Conservation (phyloP, 805 yeast species). For the Yamadazyma laniorum region DNA sequence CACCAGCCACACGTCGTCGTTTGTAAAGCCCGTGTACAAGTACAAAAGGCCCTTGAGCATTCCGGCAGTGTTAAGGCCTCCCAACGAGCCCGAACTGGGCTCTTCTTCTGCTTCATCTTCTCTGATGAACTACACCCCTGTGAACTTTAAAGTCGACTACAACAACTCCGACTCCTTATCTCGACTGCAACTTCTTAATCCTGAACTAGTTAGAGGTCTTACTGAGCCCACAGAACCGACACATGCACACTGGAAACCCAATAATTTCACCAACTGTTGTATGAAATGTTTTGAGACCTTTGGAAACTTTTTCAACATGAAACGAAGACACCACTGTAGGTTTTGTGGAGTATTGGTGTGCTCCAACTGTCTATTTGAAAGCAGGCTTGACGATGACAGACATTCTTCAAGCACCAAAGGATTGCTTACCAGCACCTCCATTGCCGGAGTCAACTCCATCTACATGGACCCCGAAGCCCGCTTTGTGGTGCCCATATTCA, state of each 20-base stretch:
- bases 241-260: slow-evolving; percentile 53
- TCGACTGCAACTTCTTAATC: neutral
- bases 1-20: neutral
- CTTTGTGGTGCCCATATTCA: slow-evolving; percentile 35
- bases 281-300: slow-evolving; percentile 39
- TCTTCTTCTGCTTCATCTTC: slow-evolving; percentile 1
- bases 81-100: slow-evolving; percentile 1
- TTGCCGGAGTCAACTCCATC: slow-evolving; percentile 5
- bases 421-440: neutral
- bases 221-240: slow-evolving; percentile 40
- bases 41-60: slow-evolving; percentile 46
- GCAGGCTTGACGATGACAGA: slow-evolving; percentile 3
- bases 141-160: slow-evolving; percentile 3
- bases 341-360: slow-evolving; percentile 52
- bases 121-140: neutral
- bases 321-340: slow-evolving; percentile 48
- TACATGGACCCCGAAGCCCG: slow-evolving; percentile 28
- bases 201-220: neutral
- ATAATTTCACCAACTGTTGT: slow-evolving; percentile 40
- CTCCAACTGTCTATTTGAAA: slow-evolving; percentile 26
- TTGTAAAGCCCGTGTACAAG: slow-evolving; percentile 42
- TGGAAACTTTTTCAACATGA: slow-evolving; percentile 24
- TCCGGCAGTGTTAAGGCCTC: slow-evolving; percentile 54
- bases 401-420: neutral
- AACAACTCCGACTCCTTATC: neutral